Conservation (phyloP, 1,139 yeast genomes). For the Suhomyces chickasaworum region DNA sequence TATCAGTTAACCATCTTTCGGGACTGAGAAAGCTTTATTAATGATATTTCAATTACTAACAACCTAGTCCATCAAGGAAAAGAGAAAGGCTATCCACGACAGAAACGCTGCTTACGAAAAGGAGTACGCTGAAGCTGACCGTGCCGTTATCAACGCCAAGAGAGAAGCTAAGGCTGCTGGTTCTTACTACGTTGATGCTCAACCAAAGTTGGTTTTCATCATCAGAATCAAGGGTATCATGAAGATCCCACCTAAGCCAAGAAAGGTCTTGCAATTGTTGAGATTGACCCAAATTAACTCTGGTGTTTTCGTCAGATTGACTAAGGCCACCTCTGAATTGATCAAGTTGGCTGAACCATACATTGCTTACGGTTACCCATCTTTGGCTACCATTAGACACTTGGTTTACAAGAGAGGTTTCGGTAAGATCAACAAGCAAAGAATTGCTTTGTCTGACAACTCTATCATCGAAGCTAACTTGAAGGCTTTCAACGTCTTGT, state of each 20-base stretch:
- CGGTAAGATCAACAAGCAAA: conserved; percentile 99
- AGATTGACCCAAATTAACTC: conserved; percentile 98
- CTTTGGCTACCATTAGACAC: conserved; percentile 92
- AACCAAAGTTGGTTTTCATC: conserved; percentile 94
- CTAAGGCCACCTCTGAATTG: conserved; percentile 98
- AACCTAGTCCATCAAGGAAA: conserved; percentile 75
- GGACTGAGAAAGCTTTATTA: conserved; percentile 67
- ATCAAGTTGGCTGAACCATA: conserved; percentile 98
- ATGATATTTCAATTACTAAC: conserved; percentile 36
- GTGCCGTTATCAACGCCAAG: conserved; percentile 88
- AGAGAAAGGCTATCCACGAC: conserved; percentile 93
- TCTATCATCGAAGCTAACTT: conserved; percentile 89
- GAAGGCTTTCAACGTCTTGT: conserved; percentile 96
- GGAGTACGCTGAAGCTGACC: conserved; percentile 95
- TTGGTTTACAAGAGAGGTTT: conserved; percentile 99
- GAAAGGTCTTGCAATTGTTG: conserved; percentile 97
- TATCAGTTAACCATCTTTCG: conserved; percentile 98
- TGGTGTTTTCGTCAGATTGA: conserved; percentile 96
- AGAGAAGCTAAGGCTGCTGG: conserved; percentile 97
- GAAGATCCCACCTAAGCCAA: conserved; percentile 99
- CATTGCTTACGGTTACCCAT: conserved; percentile 99
- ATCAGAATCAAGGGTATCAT: conserved; percentile 99
- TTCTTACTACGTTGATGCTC: conserved; percentile 96
- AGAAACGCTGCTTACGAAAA: conserved; percentile 98
- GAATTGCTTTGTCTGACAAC: conserved; percentile 94